Evolutionary conservation across 768 basidiomycete genomes (phyloP).

Genomic region (Pleurotus tuoliensis): DNA sequence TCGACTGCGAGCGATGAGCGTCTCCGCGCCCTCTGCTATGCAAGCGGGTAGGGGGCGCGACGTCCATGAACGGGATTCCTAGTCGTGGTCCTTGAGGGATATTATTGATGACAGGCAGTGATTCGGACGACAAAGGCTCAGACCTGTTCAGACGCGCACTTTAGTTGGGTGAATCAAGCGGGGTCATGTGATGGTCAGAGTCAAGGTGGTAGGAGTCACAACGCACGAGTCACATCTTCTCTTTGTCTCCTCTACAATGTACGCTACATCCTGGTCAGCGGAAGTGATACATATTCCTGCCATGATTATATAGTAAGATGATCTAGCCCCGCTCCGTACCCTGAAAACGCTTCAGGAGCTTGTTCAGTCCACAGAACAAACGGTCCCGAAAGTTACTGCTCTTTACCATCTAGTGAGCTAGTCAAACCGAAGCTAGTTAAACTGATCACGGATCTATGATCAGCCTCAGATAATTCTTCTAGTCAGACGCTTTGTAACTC

Average conservation of each 20-base stretch:
- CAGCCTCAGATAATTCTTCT: slow-evolving; percentile 71
- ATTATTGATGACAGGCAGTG: too few relatives aligned
- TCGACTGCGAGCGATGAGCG: slow-evolving; percentile 26
- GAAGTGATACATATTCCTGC: not conserved
- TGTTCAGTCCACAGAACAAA: slow-evolving; percentile 39
- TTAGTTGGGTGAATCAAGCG: too few relatives aligned
- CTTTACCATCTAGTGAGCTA: too few relatives aligned
- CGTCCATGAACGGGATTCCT: not conserved
- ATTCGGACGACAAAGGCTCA: too few relatives aligned
- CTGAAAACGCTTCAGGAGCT: slow-evolving; percentile 52
- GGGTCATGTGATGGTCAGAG: too few relatives aligned
- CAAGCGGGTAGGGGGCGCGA: slow-evolving; percentile 6
- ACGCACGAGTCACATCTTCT: too few relatives aligned
- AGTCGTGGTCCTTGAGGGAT: too few relatives aligned
- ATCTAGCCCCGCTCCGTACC: slow-evolving; percentile 48
- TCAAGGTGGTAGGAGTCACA: too few relatives aligned
- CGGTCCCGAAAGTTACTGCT: slow-evolving; percentile 37
- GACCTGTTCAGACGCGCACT: too few relatives aligned
- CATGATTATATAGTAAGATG: slow-evolving; percentile 5
- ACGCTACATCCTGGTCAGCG: not conserved
- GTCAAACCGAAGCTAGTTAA: not conserved
- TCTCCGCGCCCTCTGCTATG: not conserved
- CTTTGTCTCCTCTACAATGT: too few relatives aligned
- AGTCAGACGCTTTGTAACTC: slow-evolving; percentile 50
- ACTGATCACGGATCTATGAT: not conserved